Conservation (phyloP, 2,329 filamentous ascomycete genomes). For the Hypoxylon rubiginosum region DNA sequence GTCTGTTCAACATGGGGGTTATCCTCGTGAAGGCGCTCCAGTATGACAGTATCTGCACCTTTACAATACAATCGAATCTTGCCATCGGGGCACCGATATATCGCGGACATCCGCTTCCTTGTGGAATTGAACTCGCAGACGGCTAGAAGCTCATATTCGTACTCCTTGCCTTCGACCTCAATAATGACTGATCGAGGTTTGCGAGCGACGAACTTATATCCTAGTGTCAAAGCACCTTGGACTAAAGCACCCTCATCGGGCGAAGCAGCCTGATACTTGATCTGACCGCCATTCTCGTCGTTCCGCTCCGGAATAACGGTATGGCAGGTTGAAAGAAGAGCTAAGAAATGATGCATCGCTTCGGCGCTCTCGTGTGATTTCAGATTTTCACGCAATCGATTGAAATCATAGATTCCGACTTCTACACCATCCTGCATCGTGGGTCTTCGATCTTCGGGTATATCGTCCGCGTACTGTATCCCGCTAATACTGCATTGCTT, state of each 20-base stretch:
- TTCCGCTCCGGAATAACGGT: slow-evolving; percentile 95
- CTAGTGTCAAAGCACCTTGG: slow-evolving; percentile 86
- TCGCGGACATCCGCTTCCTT: slow-evolving; percentile 96
- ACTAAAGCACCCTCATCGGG: slow-evolving; percentile 98
- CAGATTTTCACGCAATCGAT: slow-evolving; percentile 78
- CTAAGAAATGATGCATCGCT: slow-evolving; percentile 83
- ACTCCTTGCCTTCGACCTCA: slow-evolving; percentile 76
- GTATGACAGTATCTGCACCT: slow-evolving; percentile 96
- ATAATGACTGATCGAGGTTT: slow-evolving; percentile 92
- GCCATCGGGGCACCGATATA: slow-evolving; percentile 95
- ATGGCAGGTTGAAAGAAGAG: slow-evolving; percentile 90
- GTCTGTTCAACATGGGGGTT: slow-evolving; percentile 93
- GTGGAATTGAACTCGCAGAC: slow-evolving; percentile 99
- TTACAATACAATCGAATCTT: slow-evolving; percentile 96
- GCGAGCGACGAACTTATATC: slow-evolving; percentile 90
- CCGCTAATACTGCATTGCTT: slow-evolving; percentile 94
- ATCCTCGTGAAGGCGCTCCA: slow-evolving; percentile 86
- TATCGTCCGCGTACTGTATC: slow-evolving; percentile 91
- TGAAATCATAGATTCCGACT: slow-evolving; percentile 87
- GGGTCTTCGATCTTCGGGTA: slow-evolving; percentile 89
- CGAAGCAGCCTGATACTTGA: slow-evolving; percentile 98
- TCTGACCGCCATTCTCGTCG: slow-evolving; percentile 80
- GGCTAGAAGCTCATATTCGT: slow-evolving; percentile 90
- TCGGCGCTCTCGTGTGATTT: slow-evolving; percentile 65
- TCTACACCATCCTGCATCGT: slow-evolving; percentile 82